Percentiles rank a stretch among this genome's conserved stretches.
These are phyloP conservation scores for Saccharomycopsis fodiens DNA, from an alignment of 805 yeast species.

Conservation along the genomic window DNA sequence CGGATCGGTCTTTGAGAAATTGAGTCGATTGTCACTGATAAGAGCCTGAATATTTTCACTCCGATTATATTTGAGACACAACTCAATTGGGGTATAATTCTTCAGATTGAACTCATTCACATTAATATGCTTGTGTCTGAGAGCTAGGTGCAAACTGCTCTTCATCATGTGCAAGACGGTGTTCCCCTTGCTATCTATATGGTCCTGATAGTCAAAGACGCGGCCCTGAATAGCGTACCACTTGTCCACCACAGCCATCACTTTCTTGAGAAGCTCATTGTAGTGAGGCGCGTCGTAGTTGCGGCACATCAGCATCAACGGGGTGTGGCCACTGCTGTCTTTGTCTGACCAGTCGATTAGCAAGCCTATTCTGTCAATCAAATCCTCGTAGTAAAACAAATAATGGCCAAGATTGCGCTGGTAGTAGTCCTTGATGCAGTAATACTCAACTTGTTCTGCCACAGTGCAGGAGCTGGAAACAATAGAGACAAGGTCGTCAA, in stretches of 20 bases:
- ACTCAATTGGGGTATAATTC: conserved; percentile 57
- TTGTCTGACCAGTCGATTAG: conserved; percentile 60
- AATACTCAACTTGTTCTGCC: conserved; percentile 41
- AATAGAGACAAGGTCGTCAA: conserved; percentile 39
- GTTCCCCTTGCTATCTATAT: conserved; percentile 67
- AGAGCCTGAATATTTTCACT: conserved; percentile 48
- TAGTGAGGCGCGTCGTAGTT: conserved; percentile 75
- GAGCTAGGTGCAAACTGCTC: conserved; percentile 23
- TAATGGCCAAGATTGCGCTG: conserved; percentile 68
- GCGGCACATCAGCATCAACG: conserved; percentile 65
- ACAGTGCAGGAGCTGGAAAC: conserved; percentile 35
- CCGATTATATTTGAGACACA: conserved; percentile 63
- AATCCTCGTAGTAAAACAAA: conserved; percentile 45
- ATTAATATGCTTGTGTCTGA: conserved; percentile 30
- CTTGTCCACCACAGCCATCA: conserved; percentile 35
- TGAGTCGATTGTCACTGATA: conserved; percentile 41
- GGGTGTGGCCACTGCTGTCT: conserved; percentile 68
- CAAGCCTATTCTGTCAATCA: conserved; percentile 48
- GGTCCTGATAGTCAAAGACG: conserved; percentile 45
- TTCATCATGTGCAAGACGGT: conserved; percentile 67
- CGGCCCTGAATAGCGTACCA: conserved; percentile 33
- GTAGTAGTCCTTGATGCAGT: conserved; percentile 42
- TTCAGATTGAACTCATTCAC: conserved; percentile 45
- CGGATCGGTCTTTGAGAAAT: conserved; percentile 27
- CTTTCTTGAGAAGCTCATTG: conserved; percentile 36